Conservation (phyloP, 441 rosid genomes). For the Theobroma grandiflorum region DNA sequence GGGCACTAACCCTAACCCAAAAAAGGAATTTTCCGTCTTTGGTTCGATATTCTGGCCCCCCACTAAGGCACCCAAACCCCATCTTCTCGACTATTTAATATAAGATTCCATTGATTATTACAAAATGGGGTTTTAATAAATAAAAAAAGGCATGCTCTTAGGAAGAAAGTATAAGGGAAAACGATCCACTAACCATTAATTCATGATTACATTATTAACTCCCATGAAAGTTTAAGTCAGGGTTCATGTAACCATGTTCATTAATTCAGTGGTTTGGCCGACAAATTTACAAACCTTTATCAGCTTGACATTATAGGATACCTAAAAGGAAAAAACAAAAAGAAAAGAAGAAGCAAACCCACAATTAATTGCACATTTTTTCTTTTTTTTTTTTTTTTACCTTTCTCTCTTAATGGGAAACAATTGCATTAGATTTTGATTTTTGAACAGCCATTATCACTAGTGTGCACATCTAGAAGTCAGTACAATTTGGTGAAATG, state of each 20-base stretch:
- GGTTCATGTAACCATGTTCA: slow-evolving; percentile 17
- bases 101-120: slow-evolving; percentile 33
- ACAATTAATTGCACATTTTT: not conserved
- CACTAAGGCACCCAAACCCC: not conserved
- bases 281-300: slow-evolving; percentile 10
- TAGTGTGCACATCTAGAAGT: not conserved
- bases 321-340: not conserved
- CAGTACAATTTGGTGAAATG: not conserved
- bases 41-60: slow-evolving; percentile 36
- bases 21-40: slow-evolving; percentile 46
- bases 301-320: slow-evolving; percentile 17
- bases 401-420: not conserved
- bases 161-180: slow-evolving; percentile 3
- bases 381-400: not conserved
- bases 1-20: slow-evolving; percentile 9
- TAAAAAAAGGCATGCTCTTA: slow-evolving; percentile 24
- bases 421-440: not conserved
- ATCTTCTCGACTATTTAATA: not conserved
- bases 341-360: not conserved
- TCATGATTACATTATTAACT: slow-evolving; percentile 34
- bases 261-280: not conserved
- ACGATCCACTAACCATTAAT: slow-evolving; percentile 31
- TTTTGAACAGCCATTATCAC: too few relatives aligned
- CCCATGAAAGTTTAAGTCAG: slow-evolving; percentile 18
- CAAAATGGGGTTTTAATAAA: slow-evolving; percentile 15